Evolutionary conservation across 257 asterid genomes (phyloP).

Genomic region (Solanum peruvianum): DNA sequence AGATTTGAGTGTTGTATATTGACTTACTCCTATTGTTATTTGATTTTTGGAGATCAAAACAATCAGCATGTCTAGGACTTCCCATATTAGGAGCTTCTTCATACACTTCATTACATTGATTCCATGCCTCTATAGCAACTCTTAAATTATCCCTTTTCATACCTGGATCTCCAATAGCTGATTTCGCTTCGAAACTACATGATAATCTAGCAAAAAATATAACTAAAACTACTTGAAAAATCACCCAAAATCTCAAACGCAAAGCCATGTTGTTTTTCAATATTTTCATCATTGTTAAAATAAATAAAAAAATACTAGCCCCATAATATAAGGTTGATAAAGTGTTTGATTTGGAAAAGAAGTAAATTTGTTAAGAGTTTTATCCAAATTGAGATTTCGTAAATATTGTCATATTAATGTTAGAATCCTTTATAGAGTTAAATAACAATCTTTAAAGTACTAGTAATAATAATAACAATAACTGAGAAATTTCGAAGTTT

Average conservation of each 20-base stretch:
- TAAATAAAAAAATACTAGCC: background rate
- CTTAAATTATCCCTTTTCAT: conserved; percentile 65
- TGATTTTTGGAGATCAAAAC: conserved; percentile 53
- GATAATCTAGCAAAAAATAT: background rate
- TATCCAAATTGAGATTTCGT: background rate
- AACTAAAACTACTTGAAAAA: background rate
- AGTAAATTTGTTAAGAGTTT: background rate
- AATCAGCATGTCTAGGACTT: conserved; percentile 78
- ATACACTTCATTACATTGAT: conserved; percentile 81
- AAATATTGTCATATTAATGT: background rate
- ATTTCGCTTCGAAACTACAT: background rate
- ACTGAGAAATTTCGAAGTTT: background rate
- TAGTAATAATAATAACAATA: background rate
- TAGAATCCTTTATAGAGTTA: background rate
- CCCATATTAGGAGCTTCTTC: conserved; percentile 86
- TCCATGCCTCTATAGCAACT: conserved; percentile 83
- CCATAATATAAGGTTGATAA: background rate
- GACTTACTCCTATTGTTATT: conserved; percentile 16
- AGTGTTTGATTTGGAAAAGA: background rate
- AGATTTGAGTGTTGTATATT: background rate
- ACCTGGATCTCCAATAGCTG: conserved; percentile 77
- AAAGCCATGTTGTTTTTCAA: background rate
- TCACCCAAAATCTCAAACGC: background rate
- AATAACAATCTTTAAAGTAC: background rate
- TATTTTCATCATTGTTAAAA: background rate